Conservation (phyloP, 2,329 filamentous ascomycete genomes). For the Neoascochyta sp. region DNA sequence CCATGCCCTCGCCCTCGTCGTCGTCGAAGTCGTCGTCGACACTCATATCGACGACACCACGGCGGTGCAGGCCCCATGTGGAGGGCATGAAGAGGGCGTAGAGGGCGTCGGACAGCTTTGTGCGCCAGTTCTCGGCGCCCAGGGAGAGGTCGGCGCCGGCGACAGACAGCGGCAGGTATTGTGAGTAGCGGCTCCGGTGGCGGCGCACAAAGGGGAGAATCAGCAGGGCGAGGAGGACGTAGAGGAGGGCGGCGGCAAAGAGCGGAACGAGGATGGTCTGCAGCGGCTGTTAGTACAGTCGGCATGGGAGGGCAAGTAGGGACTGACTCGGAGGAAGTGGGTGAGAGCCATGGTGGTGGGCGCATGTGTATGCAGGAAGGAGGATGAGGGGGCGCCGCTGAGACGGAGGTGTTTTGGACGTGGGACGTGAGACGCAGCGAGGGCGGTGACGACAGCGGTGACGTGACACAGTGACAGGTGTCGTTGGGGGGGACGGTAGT, state of each 20-base stretch:
- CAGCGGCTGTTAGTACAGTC: conserved; percentile 9
- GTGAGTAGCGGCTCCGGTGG: conserved; percentile 44
- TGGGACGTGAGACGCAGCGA: no score
- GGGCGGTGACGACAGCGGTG: no score
- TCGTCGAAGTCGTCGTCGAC: conserved; percentile 44
- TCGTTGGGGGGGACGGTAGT: no score
- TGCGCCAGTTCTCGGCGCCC: conserved; percentile 25
- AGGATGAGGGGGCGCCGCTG: no score
- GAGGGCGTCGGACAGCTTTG: conserved; percentile 35
- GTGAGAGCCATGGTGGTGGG: conserved; percentile 31
- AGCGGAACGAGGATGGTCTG: conserved; percentile 47
- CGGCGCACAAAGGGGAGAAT: conserved; percentile 45
- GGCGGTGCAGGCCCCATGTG: conserved; percentile 17
- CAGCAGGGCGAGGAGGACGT: conserved; percentile 40
- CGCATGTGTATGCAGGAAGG: conserved; percentile 10
- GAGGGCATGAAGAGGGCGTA: conserved; percentile 35
- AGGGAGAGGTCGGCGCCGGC: conserved; percentile 9
- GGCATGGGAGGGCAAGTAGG: not conserved
- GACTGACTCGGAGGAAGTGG: conserved; percentile 34
- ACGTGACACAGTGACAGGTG: no score
- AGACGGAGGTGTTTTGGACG: no score
- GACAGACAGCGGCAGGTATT: conserved; percentile 42
- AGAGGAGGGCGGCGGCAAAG: conserved; percentile 43
- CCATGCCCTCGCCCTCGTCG: conserved; percentile 47
- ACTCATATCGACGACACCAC: no score